Base-by-base conservation (phyloP, 1,284 basidiomycete species). In the Marasmius fiardii region DNA sequence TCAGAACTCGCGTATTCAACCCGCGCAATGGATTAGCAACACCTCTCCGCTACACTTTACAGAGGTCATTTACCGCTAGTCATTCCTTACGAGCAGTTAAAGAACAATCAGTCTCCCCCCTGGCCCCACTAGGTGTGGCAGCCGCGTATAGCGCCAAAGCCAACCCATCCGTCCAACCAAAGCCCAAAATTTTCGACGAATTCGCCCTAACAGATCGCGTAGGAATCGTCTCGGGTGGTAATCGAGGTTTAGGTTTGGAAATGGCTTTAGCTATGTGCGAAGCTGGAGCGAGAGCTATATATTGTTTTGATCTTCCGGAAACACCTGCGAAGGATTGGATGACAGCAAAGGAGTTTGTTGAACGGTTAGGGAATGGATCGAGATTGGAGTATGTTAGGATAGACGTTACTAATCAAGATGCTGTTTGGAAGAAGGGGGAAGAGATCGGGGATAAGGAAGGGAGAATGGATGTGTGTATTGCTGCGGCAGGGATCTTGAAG, bases 221-320 rank as follows among this genome's bases (percentile, higher is more conserved):
- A 16, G 86, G 82, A 34, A 75, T 93, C 57, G 83, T 93, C 43
- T 89, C 90, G 0, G 90, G 90, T 11, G 92, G 78, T 2, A 90
- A 90, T 63, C 79, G 92, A 49, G 92, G 92, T 1, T 79, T 94
- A 10, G 92, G 92, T 3, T 79, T 94, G 41, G 90, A 92, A 71
- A 88, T 91, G 81, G 90, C 90, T 28, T 76, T 92, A 55, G 82
- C 86, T 4, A 73, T 92, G 39, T 80, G 84, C 41, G 92, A 95
- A 71, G 84, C 85, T 3, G 92, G 90, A 50, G 89, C 90, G 2
- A 77, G 86, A 16, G 82, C 74, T 1, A 83, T 94, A 0, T 90
- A 91, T 67, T 91, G 88, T 64, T 70, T 93, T 33, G 92, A 95
- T 68, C 72, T 93, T 4, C 81, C 88, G 3, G 64, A 74, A 50